Percentiles rank a stretch among this genome's conserved stretches.
phyloP scores from a whole-genome alignment of 306 rosid genomes.

The Prunus davidiana region DNA sequence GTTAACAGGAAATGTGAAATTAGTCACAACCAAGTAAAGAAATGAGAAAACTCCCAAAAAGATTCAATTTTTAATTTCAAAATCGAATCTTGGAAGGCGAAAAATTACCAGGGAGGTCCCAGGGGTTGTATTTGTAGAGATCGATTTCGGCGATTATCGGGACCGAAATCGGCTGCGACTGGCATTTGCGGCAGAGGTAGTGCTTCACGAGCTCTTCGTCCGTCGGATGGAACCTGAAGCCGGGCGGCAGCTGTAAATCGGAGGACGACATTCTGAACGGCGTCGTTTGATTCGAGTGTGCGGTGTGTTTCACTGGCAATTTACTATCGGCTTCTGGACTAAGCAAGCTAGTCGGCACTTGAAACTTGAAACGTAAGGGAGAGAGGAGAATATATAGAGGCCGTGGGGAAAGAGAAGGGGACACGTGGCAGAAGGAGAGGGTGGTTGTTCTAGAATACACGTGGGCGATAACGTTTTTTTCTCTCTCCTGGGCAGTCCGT shows the following conservation, averaged over 20 bases:
- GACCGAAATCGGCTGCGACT: slow-evolving; percentile 65
- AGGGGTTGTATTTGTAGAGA: slow-evolving; percentile 79
- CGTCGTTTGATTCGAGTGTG: not conserved
- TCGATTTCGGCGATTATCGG: slow-evolving; percentile 91
- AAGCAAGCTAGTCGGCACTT: slow-evolving; percentile 48
- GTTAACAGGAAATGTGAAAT: not conserved
- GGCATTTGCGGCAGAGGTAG: slow-evolving; percentile 82
- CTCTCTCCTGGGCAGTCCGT: slow-evolving; percentile 11
- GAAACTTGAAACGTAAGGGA: slow-evolving; percentile 65
- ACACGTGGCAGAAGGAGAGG: slow-evolving; percentile 46
- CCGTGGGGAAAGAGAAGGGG: not conserved
- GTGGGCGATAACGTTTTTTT: slow-evolving; percentile 55
- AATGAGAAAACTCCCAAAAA: no score
- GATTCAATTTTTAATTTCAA: no score
- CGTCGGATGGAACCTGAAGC: slow-evolving; percentile 95
- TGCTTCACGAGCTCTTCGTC: slow-evolving; percentile 93
- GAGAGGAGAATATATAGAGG: slow-evolving; percentile 47
- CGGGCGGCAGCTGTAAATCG: slow-evolving; percentile 79
- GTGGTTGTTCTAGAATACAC: slow-evolving; percentile 57
- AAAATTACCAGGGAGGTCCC: slow-evolving; percentile 81
- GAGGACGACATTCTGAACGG: slow-evolving; percentile 21
- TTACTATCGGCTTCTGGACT: not conserved
- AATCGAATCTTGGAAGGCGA: no score
- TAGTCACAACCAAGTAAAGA: not conserved
- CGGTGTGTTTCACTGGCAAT: not conserved